These are phyloP conservation scores for Plantago major DNA, from an alignment of 257 asterid genomes.

Conservation along the genomic window DNA sequence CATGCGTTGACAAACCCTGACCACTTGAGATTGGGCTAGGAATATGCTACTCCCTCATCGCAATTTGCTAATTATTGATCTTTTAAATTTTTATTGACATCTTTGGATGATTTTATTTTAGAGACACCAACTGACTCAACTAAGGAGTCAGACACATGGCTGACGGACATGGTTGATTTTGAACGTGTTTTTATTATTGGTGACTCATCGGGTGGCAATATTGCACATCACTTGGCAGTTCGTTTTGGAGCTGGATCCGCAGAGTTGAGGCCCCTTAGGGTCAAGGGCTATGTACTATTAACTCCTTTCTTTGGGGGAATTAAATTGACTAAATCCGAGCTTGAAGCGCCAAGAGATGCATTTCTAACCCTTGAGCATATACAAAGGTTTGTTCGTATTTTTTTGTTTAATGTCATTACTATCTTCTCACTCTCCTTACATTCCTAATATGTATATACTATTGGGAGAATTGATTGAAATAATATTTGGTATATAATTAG, in stretches of 20 bases:
- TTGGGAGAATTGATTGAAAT: too few species aligned
- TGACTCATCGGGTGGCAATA: constrained; percentile 75
- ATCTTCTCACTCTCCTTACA: too few species aligned
- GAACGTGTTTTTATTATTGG: constrained; percentile 51
- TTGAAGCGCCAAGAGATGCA: constrained; percentile 66
- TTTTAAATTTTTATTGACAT: too few species aligned
- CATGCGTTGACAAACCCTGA: too few species aligned
- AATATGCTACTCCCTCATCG: too few species aligned
- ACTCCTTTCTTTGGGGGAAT: constrained; percentile 74
- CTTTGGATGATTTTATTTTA: too few species aligned
- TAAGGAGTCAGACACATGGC: constrained; percentile 47
- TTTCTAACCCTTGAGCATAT: constrained; percentile 54
- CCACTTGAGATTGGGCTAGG: too few species aligned
- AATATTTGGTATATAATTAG: too few species aligned
- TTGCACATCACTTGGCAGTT: constrained; percentile 62
- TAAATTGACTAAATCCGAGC: constrained; percentile 46
- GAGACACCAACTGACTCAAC: constrained; percentile 1
- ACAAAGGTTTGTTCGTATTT: constrained; percentile 38
- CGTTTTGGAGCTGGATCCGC: constrained; percentile 40
- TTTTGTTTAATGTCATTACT: not conserved
- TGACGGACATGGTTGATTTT: constrained; percentile 45
- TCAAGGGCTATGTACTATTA: constrained; percentile 57
- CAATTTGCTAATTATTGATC: too few species aligned
- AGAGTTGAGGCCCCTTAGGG: constrained; percentile 44
- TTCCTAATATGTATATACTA: too few species aligned